Base-by-base conservation (phyloP, 495 filamentous ascomycete genomes). In the Penicillium egyptiacum region DNA sequence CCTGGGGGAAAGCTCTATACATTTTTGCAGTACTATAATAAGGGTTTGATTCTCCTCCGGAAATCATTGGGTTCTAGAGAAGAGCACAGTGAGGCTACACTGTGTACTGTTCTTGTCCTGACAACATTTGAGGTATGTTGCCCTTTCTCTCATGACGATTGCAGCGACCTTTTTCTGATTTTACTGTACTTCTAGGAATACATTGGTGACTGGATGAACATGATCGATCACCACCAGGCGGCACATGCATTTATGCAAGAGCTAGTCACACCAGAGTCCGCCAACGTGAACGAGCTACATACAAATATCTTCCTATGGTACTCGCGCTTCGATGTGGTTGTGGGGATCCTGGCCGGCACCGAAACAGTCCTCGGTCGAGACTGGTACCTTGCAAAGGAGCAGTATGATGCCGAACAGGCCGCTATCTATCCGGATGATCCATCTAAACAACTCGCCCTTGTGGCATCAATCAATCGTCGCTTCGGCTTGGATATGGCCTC, bases 1-100 rank as follows among this genome's bases (percentile, higher is more conserved):
- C 81, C 85, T 5, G 76, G 83, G 42, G 90, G 87, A 12, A 85
- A 83, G 56, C 84, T 96, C 17, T 82, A 86, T 54, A 84, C 86
- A 43, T 98, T 98, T 66, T 75, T 98, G 26, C 83, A 86, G 57
- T 96, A 92, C 68, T 97, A 98, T 74, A 91, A 96, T 69, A 86
- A 83, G 68, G 91, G 93, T 5, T 85, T 98, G 28, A 84, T 80
- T 20, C 68, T 91, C 14, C 80, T 98, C 28, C 79, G 93, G 11
- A 79, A 79, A 47, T 92, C 86, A 11, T 70, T 98, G 41, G 81
- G 81, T 39, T 86, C 80, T 23, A 83, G 83, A 43, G 86, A 89
- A 58, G 82, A 80, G 57, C 87, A 90, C 62, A 87, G 64, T 39
- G 78, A 88, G 33, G 83, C 88, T n/a, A 96, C 86, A 11, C 69